Percentiles rank a stretch among this genome's conserved stretches.
These are phyloP conservation scores for Tardiomyces blankii DNA, from an alignment of 1,139 yeast species.

Conservation along the genomic window DNA sequence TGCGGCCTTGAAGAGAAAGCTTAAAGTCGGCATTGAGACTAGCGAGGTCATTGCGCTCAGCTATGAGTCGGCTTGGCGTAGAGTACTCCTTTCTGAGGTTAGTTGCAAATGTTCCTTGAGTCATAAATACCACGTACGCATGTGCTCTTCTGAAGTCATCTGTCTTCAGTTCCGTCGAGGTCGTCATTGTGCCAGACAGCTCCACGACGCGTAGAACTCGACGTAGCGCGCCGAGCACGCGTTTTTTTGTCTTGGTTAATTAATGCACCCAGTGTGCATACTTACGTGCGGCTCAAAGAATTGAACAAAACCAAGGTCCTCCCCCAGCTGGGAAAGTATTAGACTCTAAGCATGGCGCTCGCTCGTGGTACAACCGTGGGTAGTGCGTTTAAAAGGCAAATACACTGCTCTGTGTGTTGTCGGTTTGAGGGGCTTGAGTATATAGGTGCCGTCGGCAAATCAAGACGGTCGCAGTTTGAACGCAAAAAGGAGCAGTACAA, in stretches of 20 bases:
- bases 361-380: no score
- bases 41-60: neutral
- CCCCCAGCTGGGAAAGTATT: no score
- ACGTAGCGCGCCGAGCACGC: no score
- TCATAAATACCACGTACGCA: neutral
- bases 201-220: neutral
- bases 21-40: slow-evolving; percentile 9
- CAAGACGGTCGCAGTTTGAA: neutral
- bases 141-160: neutral
- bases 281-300: no score
- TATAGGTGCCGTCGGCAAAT: neutral
- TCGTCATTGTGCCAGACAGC: neutral
- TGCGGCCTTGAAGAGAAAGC: slow-evolving; percentile 27
- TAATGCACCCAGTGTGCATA: no score
- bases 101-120: neutral
- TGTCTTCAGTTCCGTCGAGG: neutral
- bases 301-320: no score
- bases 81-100: neutral
- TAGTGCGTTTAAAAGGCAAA: neutral
- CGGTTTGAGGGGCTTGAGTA: neutral
- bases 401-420: neutral
- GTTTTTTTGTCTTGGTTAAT: no score
- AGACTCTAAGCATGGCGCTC: no score
- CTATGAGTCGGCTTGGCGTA: neutral
- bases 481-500: neutral